Percentiles rank a stretch among this genome's conserved stretches.
Evolutionary conservation across 106 monocot genomes (phyloP).

Genomic region (Ottelia alismoides): DNA sequence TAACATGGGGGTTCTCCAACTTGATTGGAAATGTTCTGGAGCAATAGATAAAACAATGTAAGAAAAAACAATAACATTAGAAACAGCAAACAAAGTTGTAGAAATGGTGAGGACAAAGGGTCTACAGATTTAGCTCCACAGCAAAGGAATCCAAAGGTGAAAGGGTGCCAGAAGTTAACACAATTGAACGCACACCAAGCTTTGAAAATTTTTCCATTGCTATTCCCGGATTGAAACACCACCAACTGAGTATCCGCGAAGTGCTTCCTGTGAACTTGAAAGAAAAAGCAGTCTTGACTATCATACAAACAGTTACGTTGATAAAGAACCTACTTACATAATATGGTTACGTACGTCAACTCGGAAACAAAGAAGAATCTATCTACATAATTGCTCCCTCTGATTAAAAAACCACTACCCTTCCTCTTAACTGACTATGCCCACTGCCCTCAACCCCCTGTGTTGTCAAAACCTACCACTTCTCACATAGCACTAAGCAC

Average conservation of each 20-base stretch:
- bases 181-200: constrained; percentile 66
- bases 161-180: constrained; percentile 91
- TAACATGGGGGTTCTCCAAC: constrained; percentile 94
- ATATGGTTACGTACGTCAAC: too few relatives aligned
- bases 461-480: too few relatives aligned
- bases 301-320: too few relatives aligned
- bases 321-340: too few relatives aligned
- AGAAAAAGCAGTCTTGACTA: too few relatives aligned
- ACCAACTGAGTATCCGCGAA: constrained; percentile 86
- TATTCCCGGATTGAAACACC: constrained; percentile 98
- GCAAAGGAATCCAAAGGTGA: constrained; percentile 91
- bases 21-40: constrained; percentile 77
- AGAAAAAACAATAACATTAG: neutral
- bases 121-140: constrained; percentile 79
- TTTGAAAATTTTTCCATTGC: constrained; percentile 81
- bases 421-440: too few relatives aligned
- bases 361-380: too few relatives aligned
- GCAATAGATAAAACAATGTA: neutral
- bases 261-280: neutral
- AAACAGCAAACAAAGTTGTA: neutral
- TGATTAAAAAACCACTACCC: too few relatives aligned
- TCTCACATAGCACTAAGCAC: too few relatives aligned
- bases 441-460: too few relatives aligned
- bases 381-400: too few relatives aligned
- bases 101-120: neutral